Conservation (phyloP, 768 basidiomycete species). For the Lactarius sanguifluus region DNA sequence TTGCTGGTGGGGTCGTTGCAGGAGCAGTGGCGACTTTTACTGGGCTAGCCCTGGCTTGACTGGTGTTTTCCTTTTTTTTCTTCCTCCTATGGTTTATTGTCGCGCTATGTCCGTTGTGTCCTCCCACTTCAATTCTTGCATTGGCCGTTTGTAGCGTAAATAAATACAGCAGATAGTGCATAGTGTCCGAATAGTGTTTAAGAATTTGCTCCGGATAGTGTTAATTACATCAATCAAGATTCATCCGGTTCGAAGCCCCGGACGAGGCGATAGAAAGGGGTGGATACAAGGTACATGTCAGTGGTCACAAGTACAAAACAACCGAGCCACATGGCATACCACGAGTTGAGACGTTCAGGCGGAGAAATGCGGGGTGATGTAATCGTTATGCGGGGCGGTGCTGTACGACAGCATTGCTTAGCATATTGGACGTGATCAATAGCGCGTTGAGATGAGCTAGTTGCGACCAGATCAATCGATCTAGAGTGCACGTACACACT, state of each 20-base stretch:
- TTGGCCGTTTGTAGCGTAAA: background rate
- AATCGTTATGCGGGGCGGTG: background rate
- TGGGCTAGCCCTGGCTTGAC: constrained; percentile 27
- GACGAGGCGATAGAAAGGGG: background rate
- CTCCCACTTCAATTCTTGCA: background rate
- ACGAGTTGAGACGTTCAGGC: background rate
- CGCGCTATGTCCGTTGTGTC: background rate
- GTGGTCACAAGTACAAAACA: background rate
- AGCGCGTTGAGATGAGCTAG: background rate
- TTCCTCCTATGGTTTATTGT: constrained; percentile 7
- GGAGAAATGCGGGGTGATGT: background rate
- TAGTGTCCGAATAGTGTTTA: background rate
- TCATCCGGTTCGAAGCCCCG: background rate
- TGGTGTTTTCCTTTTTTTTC: background rate
- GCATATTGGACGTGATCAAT: background rate
- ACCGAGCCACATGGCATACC: background rate
- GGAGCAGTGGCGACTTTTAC: constrained; percentile 30
- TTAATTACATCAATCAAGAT: constrained; percentile 3
- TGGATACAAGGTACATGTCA: constrained; percentile 1
- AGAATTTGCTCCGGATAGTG: background rate
- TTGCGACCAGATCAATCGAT: background rate
- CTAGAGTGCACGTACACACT: background rate
- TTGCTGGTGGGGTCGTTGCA: constrained; percentile 26
- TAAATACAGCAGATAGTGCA: background rate
- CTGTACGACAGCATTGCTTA: background rate